Evolutionary conservation across 2,329 filamentous ascomycete genomes (phyloP).

Genomic region (Cladosporium sphaerospermum): DNA sequence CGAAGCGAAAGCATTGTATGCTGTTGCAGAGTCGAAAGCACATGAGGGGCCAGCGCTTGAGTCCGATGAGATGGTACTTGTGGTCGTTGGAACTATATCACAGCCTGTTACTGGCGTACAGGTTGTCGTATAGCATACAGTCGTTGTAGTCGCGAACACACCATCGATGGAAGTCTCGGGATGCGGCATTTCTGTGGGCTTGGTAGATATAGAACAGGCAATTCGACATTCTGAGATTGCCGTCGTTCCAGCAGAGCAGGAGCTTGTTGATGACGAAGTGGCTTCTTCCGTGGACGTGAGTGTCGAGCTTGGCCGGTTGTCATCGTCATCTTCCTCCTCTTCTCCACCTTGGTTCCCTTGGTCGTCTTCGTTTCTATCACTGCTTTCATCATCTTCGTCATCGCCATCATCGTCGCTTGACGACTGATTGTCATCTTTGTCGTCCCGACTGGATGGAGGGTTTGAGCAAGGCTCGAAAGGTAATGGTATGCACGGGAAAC

Average conservation of each 20-base stretch:
- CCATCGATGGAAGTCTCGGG: neutral
- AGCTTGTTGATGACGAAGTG: neutral
- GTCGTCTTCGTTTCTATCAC: too few species aligned
- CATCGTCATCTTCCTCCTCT: neutral
- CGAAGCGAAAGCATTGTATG: neutral
- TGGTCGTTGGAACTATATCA: too few species aligned
- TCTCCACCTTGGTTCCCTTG: neutral
- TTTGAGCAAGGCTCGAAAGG: too few species aligned
- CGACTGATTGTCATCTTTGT: too few species aligned
- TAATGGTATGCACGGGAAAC: too few species aligned
- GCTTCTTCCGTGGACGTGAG: neutral
- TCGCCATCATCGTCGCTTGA: too few species aligned
- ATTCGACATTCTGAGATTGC: neutral
- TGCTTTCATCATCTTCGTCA: too few species aligned
- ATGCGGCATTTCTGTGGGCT: neutral
- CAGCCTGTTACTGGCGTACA: neutral
- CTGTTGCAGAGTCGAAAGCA: too few species aligned
- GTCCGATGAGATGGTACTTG: too few species aligned
- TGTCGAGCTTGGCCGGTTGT: too few species aligned
- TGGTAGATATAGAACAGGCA: neutral
- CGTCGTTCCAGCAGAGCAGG: neutral
- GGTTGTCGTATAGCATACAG: neutral
- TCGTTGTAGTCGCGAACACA: neutral
- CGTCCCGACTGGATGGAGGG: too few species aligned
- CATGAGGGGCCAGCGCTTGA: too few species aligned